Percentiles rank a stretch among this genome's conserved stretches.
These are phyloP conservation scores for Flagelloscypha sp. DNA, from an alignment of 768 basidiomycete genomes.

Conservation along the genomic window DNA sequence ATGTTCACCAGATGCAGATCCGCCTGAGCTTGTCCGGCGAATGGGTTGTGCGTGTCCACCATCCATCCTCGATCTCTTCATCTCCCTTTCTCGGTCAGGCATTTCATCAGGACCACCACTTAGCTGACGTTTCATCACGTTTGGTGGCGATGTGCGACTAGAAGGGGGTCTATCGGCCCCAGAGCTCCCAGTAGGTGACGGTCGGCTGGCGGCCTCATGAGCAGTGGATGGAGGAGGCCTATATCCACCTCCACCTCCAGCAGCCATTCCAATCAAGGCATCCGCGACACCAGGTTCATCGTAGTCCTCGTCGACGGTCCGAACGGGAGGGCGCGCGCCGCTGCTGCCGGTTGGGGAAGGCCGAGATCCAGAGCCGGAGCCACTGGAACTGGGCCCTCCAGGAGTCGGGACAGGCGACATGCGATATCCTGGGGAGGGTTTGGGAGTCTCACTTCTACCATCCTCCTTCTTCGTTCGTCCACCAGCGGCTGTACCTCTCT, in stretches of 20 bases:
- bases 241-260: too few species aligned
- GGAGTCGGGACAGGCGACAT: too few species aligned
- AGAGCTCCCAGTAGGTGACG: slow-evolving; percentile 50
- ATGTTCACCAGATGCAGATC: slow-evolving; percentile 22
- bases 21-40: background rate
- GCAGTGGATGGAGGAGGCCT: slow-evolving; percentile 31
- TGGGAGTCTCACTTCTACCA: too few species aligned
- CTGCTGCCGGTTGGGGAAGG: slow-evolving; percentile 65
- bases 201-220: slow-evolving; percentile 18
- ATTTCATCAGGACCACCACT: slow-evolving; percentile 61
- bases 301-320: slow-evolving; percentile 86
- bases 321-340: slow-evolving; percentile 49
- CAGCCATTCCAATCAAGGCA: slow-evolving; percentile 66
- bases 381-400: slow-evolving; percentile 58
- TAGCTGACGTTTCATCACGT: slow-evolving; percentile 55
- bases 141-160: slow-evolving; percentile 56
- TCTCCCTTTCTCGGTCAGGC: slow-evolving; percentile 31
- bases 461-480: too few species aligned
- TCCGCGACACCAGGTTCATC: slow-evolving; percentile 85
- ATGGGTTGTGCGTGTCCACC: too few species aligned
- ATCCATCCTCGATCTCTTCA: slow-evolving; percentile 61
- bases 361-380: slow-evolving; percentile 50
- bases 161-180: slow-evolving; percentile 41
- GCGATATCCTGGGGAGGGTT: slow-evolving; percentile 13
- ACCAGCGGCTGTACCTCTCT: too few species aligned